These are phyloP conservation scores for Podospora didyma DNA, from an alignment of 495 filamentous ascomycete genomes.

Conservation along the genomic window DNA sequence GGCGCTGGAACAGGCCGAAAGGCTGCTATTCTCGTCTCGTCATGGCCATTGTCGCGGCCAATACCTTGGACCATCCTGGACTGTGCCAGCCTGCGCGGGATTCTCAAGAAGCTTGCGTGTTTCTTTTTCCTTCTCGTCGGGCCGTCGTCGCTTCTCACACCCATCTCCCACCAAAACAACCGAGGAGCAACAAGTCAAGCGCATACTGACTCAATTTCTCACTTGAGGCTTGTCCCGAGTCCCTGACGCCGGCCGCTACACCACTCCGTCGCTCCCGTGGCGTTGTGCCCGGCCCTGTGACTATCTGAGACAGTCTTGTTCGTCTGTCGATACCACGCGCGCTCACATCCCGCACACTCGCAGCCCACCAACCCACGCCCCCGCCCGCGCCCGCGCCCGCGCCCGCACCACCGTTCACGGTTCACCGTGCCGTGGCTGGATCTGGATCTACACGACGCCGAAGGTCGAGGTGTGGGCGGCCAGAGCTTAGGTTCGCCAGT, in stretches of 20 bases:
- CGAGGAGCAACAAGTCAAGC: too few species aligned
- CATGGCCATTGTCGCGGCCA: too few species aligned
- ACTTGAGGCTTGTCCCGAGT: too few species aligned
- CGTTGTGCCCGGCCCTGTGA: slow-evolving; percentile 10
- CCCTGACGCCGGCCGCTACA: background rate
- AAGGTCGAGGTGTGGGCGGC: background rate
- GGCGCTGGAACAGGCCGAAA: background rate
- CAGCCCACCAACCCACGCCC: background rate
- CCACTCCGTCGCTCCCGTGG: slow-evolving; percentile 1
- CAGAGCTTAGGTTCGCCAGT: background rate
- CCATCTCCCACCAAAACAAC: too few species aligned
- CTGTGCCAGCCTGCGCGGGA: too few species aligned
- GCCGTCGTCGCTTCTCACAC: too few species aligned
- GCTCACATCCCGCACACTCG: background rate
- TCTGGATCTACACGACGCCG: background rate
- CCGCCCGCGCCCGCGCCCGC: background rate
- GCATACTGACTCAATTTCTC: too few species aligned
- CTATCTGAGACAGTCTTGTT: slow-evolving; percentile 17
- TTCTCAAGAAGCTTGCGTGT: background rate
- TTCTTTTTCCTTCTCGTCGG: background rate
- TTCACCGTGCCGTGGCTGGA: background rate
- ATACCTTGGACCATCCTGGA: background rate
- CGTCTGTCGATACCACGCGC: background rate
- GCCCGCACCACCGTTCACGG: background rate
- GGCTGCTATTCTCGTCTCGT: too few species aligned